These are phyloP conservation scores for Pythium sp. DNA, from an alignment of 352 stramenopile species.

Conservation along the genomic window DNA sequence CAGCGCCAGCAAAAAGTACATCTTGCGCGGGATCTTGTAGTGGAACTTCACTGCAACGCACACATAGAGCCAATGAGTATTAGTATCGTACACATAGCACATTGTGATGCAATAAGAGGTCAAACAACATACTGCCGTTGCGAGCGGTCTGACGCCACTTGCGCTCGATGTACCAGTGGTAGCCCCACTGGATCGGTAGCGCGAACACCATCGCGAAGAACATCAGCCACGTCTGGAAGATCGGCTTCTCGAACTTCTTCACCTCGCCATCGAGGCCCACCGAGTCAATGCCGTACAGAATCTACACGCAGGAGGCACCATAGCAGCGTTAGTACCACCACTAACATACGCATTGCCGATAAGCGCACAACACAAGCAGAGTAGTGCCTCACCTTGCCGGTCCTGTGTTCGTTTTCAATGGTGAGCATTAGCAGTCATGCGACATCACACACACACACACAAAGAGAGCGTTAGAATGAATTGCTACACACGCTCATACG, in stretches of 20 bases:
- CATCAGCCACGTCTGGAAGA: constrained; percentile 97
- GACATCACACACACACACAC: too few species aligned
- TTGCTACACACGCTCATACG: not conserved
- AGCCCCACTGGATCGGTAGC: constrained; percentile 90
- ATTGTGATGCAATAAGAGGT: not conserved
- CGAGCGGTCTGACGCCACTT: constrained; percentile 56
- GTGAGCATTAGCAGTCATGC: too few species aligned
- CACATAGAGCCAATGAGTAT: constrained; percentile 7
- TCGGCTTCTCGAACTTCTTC: constrained; percentile 93
- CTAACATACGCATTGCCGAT: not conserved
- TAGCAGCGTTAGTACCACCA: too few species aligned
- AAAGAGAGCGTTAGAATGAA: not conserved
- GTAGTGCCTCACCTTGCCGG: constrained; percentile 50
- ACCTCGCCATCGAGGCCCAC: constrained; percentile 84
- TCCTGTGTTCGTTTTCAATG: constrained; percentile 27
- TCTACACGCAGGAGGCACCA: constrained; percentile 37
- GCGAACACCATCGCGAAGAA: constrained; percentile 95
- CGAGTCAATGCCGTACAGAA: constrained; percentile 91
- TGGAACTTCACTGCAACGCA: constrained; percentile 57
- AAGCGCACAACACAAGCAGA: not conserved
- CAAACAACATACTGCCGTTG: constrained; percentile 53
- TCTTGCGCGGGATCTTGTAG: constrained; percentile 83
- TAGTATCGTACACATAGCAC: not conserved
- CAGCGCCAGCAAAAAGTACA: constrained; percentile 94
- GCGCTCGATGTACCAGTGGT: constrained; percentile 75